Conservation (phyloP, 2,329 filamentous ascomycete genomes). For the Madurella mycetomatis region DNA sequence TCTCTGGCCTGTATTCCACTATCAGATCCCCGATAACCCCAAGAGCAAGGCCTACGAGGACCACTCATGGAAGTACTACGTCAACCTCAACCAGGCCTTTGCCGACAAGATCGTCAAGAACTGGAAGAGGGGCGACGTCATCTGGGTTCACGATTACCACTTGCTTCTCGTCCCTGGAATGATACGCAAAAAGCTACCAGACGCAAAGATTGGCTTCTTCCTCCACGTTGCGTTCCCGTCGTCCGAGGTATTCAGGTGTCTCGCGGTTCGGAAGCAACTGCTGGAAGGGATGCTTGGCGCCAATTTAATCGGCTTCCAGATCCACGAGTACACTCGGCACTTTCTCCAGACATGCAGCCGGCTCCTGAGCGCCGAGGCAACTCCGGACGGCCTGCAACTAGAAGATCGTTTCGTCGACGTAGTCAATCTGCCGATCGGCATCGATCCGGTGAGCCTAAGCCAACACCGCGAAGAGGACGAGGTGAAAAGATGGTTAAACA, state of each 20-base stretch:
- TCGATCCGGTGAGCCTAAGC: constrained; percentile 74
- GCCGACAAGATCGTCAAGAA: constrained; percentile 84
- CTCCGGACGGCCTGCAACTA: constrained; percentile 79
- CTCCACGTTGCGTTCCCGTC: constrained; percentile 93
- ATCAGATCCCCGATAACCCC: constrained; percentile 94
- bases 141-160: constrained; percentile 97
- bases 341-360: constrained; percentile 95
- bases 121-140: constrained; percentile 88
- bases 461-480: constrained; percentile 66
- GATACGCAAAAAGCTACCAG: constrained; percentile 83
- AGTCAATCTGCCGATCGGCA: constrained; percentile 79
- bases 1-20: constrained; percentile 96
- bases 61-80: constrained; percentile 93
- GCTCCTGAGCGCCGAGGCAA: constrained; percentile 83
- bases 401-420: constrained; percentile 94
- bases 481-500: constrained; percentile 73
- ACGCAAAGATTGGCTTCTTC: constrained; percentile 95
- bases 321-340: constrained; percentile 86
- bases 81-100: constrained; percentile 87
- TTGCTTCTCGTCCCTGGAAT: constrained; percentile 82
- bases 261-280: constrained; percentile 80
- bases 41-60: constrained; percentile 98
- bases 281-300: constrained; percentile 90
- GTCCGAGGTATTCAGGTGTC: constrained; percentile 89
- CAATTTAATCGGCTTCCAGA: constrained; percentile 91